phyloP scores from a whole-genome alignment of 306 rosid genomes.

The Citrullus colocynthis region DNA sequence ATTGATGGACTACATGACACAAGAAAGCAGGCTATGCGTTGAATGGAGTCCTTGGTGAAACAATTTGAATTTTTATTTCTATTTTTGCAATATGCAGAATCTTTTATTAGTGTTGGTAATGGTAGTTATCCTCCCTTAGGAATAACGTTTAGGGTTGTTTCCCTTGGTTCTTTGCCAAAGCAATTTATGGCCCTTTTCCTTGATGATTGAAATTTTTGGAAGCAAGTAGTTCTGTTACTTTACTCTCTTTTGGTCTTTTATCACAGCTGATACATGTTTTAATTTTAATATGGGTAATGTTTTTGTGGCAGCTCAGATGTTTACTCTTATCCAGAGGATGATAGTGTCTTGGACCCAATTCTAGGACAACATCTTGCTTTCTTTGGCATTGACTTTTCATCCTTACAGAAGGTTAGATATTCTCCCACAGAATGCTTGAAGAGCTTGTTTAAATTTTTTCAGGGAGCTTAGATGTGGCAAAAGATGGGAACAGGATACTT shows the following conservation, averaged over 20 bases:
- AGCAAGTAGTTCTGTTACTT: neutral
- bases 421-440: neutral
- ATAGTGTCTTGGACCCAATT: conserved; percentile 77
- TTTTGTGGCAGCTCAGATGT: conserved; percentile 95
- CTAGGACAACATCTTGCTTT: conserved; percentile 82
- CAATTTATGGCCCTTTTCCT: neutral
- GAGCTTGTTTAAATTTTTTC: neutral
- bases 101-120: neutral
- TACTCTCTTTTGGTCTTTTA: neutral
- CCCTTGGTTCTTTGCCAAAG: neutral
- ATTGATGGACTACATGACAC: neutral
- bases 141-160: neutral
- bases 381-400: conserved; percentile 92
- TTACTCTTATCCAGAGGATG: conserved; percentile 90
- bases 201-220: neutral
- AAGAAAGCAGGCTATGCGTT: neutral
- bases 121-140: neutral
- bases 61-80: neutral
- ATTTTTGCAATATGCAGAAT: neutral
- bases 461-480: neutral
- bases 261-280: neutral
- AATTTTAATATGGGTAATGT: conserved; percentile 38
- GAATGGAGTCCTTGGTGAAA: neutral
- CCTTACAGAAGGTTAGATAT: conserved; percentile 69
- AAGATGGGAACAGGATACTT: neutral